Conservation (phyloP, 371 early-diverging fungal species). For the Mucor racemosus region DNA sequence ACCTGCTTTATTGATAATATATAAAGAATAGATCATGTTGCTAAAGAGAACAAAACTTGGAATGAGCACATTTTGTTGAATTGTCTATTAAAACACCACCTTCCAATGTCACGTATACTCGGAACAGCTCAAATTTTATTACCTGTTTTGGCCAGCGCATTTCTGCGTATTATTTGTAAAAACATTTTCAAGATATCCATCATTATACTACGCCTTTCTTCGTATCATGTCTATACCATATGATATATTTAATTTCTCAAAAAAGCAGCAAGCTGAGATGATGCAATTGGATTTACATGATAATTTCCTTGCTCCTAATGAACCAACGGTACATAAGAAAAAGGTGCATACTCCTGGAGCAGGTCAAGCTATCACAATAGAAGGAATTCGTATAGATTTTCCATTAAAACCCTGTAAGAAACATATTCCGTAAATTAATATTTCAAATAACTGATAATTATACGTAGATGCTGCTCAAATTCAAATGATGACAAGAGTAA, state of each 20-base stretch:
- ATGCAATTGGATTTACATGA: neutral
- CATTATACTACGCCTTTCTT: too few species aligned
- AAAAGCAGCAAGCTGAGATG: neutral
- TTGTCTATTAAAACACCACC: slow-evolving; percentile 2
- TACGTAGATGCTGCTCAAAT: slow-evolving; percentile 56
- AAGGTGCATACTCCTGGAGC: neutral
- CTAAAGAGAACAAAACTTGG: neutral
- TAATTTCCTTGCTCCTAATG: neutral
- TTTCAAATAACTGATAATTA: too few species aligned
- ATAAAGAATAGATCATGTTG: slow-evolving; percentile 87
- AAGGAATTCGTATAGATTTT: slow-evolving; percentile 53
- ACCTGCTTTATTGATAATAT: slow-evolving; percentile 97
- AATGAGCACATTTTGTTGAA: neutral
- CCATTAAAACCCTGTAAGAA: slow-evolving; percentile 61
- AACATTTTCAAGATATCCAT: neutral
- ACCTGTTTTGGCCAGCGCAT: slow-evolving; percentile 1
- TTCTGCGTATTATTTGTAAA: neutral
- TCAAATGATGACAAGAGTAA: slow-evolving; percentile 64
- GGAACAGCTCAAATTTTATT: neutral
- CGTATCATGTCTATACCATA: neutral
- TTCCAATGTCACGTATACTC: neutral
- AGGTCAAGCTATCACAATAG: slow-evolving; percentile 30
- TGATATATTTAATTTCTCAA: neutral
- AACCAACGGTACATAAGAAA: neutral
- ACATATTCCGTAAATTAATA: too few species aligned